Conservation (phyloP, 1,284 basidiomycete genomes). For the Kalmanozyma brasiliensis region DNA sequence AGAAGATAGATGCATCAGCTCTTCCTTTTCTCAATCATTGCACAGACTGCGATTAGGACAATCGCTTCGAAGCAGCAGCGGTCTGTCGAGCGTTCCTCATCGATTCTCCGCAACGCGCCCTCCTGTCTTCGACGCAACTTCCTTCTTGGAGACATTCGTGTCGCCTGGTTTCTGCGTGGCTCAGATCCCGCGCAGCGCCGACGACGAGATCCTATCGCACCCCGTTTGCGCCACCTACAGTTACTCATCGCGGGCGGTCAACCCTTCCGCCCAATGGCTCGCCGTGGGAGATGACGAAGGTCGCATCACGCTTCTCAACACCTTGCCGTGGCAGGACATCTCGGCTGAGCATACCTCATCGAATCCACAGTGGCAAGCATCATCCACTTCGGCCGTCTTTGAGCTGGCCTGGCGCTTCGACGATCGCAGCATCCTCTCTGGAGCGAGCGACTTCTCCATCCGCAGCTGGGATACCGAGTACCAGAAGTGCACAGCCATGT, state of each 20-base stretch:
- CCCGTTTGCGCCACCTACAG: constrained; percentile 58
- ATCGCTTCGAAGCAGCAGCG: constrained; percentile 3
- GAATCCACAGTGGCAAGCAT: constrained; percentile 36
- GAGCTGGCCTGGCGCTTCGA: constrained; percentile 62
- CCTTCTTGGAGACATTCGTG: constrained; percentile 42
- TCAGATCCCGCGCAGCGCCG: constrained; percentile 15
- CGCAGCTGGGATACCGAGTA: constrained; percentile 62
- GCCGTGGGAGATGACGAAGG: constrained; percentile 66
- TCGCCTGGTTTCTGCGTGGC: constrained; percentile 25
- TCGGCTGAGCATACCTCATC: constrained; percentile 11
- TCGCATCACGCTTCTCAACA: constrained; percentile 60
- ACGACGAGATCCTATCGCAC: constrained; percentile 34
- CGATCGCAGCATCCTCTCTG: constrained; percentile 54
- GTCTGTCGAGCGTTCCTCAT: neutral
- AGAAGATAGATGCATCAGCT: neutral
- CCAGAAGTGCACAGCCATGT: constrained; percentile 39
- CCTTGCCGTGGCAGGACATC: constrained; percentile 33
- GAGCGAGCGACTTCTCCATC: constrained; percentile 60
- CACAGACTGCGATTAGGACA: constrained; percentile 19
- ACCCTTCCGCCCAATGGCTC: constrained; percentile 57
- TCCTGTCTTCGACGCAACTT: constrained; percentile 20
- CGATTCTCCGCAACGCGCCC: constrained; percentile 7
- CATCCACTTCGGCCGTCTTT: constrained; percentile 51
- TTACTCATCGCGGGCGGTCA: constrained; percentile 47
- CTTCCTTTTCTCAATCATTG: constrained; percentile 6